phyloP scores from a whole-genome alignment of 1,284 basidiomycete genomes.

The Trichosporon faecale region DNA sequence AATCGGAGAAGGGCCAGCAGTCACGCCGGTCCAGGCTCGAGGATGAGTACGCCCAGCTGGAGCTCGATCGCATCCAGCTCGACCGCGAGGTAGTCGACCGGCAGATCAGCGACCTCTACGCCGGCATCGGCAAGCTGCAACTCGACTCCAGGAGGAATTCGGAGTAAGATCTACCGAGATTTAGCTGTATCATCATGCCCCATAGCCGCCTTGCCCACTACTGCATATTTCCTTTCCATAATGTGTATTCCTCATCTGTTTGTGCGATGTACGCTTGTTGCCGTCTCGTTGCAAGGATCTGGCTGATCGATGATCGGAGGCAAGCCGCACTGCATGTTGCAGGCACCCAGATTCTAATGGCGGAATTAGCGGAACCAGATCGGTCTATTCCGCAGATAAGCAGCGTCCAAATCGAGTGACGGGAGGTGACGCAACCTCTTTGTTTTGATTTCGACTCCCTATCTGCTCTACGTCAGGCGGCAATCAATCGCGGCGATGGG shows the following conservation, averaged over 20 bases:
- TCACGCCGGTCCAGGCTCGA: background rate
- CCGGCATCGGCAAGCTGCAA: slow-evolving; percentile 2
- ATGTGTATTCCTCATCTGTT: background rate
- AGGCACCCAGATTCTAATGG: background rate
- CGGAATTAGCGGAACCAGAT: background rate
- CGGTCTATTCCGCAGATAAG: background rate
- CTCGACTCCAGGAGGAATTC: background rate
- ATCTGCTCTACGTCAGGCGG: too few relatives aligned
- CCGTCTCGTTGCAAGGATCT: background rate
- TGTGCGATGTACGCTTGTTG: background rate
- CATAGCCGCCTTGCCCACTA: background rate
- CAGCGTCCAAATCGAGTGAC: background rate
- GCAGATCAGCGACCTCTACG: background rate
- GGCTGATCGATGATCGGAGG: background rate
- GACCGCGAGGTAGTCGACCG: background rate
- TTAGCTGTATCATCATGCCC: background rate
- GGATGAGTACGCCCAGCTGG: slow-evolving; percentile 7
- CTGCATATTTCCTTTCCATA: background rate
- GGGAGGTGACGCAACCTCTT: slow-evolving; percentile 6
- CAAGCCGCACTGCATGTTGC: background rate
- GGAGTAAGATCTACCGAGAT: background rate
- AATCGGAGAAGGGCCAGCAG: background rate
- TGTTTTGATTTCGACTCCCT: slow-evolving; percentile 5
- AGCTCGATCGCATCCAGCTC: slow-evolving; percentile 9
- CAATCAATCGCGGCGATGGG: background rate